Conservation (phyloP, 2,329 filamentous ascomycete genomes). For the Botrytis hyacinthi region DNA sequence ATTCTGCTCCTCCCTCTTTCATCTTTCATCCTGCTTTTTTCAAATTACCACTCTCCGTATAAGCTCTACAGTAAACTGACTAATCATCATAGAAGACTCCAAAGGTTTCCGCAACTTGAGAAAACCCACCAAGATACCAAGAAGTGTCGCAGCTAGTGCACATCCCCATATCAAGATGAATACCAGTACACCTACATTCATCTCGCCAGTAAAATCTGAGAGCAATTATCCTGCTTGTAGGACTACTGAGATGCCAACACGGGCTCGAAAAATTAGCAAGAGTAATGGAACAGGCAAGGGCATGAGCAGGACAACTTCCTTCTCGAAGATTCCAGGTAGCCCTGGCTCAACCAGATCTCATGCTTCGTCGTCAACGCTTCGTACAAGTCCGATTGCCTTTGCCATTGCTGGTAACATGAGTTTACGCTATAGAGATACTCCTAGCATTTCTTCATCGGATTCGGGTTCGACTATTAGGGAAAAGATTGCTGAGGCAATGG, state of each 20-base stretch:
- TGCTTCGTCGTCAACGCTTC: neutral
- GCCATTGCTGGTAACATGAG: rapidly evolving
- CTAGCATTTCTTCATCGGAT: no score
- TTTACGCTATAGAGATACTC: rapidly evolving
- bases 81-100: neutral
- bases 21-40: neutral
- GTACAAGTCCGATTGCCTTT: neutral
- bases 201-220: neutral
- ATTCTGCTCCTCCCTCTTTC: rapidly evolving
- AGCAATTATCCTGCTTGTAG: neutral
- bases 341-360: neutral
- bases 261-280: neutral
- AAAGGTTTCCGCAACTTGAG: neutral
- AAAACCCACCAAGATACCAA: neutral
- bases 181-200: neutral
- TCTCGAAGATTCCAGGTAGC: neutral
- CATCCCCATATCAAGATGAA: neutral
- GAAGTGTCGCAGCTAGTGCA: neutral
- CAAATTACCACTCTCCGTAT: no score
- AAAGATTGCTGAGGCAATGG: neutral
- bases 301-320: neutral
- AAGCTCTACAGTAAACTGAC: no score
- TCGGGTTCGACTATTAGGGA: neutral
- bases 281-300: rapidly evolving
- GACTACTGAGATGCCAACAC: neutral